Base-by-base conservation (phyloP, 2,329 filamentous ascomycete species). In the Fusarium tjaetaba region DNA sequence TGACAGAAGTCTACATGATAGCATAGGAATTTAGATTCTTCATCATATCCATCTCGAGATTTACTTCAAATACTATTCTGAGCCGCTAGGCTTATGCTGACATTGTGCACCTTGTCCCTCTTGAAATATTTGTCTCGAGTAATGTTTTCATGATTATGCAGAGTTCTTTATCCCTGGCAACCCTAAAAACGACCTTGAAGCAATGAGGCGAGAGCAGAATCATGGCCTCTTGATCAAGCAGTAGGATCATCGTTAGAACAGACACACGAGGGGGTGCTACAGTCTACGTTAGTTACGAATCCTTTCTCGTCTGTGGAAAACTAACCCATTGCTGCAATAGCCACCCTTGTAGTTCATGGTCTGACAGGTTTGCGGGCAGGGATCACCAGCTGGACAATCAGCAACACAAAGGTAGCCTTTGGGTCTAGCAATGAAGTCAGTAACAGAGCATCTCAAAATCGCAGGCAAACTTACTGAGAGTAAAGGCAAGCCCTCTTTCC, bases 381-480 rank as follows among this genome's bases (percentile, higher is more conserved):
- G 18, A 53, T 53, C 20, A 0, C 34, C 34, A 0, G 5, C 51
- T 7, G 7, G 2, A 0, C 51, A 53, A 2, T 3, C 2, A 11
- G 9, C 4, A 22, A 53, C 51, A 16, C 51, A 39, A 0, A 53
- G 5, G 2, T 2, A 53, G 0, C 51, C 51, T 4, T 39, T 39
- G 0, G 24, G 24, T 2, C 51, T 53, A n/a, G 10, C 3, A 2
- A 1, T 2, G 2, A 5, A 26, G 51, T 53, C 3, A 53, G n/a
- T 10, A n/a, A 22, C 2, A 7, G 20, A 13, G 14, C 1, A n/a
- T 28, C 24, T 16, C 2, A 13, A n/a, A 16, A 6, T 4, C 10
- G 7, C 1, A 28, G 1, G 7, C 16, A 4, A 4, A 26, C 34
- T 28, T 39, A 53, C 51, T 53, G 51, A 4, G 34, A 39, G 20